These are phyloP conservation scores for Gaeumannomyces tritici DNA, from an alignment of 2,329 filamentous ascomycete species.

Conservation along the genomic window DNA sequence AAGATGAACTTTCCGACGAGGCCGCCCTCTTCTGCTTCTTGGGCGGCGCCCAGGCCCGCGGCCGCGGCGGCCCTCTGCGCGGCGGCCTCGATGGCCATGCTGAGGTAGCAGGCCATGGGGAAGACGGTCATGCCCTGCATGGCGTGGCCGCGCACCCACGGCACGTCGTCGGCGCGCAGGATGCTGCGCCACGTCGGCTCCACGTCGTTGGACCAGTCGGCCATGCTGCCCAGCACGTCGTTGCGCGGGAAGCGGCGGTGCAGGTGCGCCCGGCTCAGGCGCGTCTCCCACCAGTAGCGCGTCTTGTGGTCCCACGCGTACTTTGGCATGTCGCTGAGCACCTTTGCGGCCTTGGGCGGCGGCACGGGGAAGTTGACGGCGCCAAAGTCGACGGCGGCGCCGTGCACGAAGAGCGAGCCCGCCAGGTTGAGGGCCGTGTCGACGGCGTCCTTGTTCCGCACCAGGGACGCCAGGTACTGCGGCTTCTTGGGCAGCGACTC, in stretches of 20 bases:
- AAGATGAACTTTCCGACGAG: constrained; percentile 12
- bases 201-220: constrained; percentile 21
- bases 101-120: constrained; percentile 30
- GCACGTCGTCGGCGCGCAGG: constrained; percentile 22
- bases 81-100: constrained; percentile 26
- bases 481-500: constrained; percentile 7
- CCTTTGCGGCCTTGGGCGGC: background rate
- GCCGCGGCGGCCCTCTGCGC: constrained; percentile 13
- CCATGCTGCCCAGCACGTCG: constrained; percentile 22
- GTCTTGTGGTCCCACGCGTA: constrained; percentile 11
- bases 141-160: constrained; percentile 38
- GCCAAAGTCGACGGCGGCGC: constrained; percentile 2
- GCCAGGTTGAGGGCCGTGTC: constrained; percentile 4
- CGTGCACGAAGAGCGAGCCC: constrained; percentile 3
- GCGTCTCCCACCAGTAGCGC: constrained; percentile 11
- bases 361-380: constrained; percentile 7
- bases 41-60: background rate
- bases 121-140: constrained; percentile 37
- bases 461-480: constrained; percentile 28
- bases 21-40: background rate
- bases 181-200: constrained; percentile 28
- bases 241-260: constrained; percentile 21
- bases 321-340: constrained; percentile 9
- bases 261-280: constrained; percentile 20
- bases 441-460: constrained; percentile 9